Percentiles rank a stretch among this genome's conserved stretches.
phyloP scores from a whole-genome alignment of 306 rosid species.

The Lagenaria siceraria region DNA sequence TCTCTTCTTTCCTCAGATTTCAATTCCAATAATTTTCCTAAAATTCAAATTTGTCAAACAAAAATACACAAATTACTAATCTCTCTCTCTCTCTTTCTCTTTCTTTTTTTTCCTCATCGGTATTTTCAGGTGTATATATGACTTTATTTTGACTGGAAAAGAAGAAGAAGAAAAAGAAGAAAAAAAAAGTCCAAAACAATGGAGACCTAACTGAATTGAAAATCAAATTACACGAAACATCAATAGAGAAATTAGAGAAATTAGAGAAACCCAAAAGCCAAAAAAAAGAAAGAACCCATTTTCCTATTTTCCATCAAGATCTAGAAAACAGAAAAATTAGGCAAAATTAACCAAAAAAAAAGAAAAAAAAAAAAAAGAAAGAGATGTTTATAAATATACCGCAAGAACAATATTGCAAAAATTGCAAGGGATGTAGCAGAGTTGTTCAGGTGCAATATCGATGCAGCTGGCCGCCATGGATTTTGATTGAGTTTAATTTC shows the following conservation, averaged over 20 bases:
- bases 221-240: conserved; percentile 7
- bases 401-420: conserved; percentile 98
- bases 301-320: neutral
- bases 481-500: no score
- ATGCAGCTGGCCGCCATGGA: conserved; percentile 19
- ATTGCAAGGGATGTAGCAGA: conserved; percentile 99
- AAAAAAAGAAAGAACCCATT: neutral
- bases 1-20: neutral
- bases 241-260: neutral
- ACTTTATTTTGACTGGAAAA: conserved; percentile 70
- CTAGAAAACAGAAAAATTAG: neutral
- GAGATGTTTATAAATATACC: conserved; percentile 19
- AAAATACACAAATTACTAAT: conserved; percentile 5
- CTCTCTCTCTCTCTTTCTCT: conserved; percentile 2
- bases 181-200: conserved; percentile 34
- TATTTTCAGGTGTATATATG: conserved; percentile 24
- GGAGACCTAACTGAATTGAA: conserved; percentile 55
- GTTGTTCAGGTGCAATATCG: conserved; percentile 78
- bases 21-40: neutral
- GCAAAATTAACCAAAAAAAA: neutral
- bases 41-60: neutral
- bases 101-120: conserved; percentile 1
- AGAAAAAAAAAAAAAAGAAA: neutral
- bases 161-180: conserved; percentile 18
- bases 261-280: no score